These are phyloP conservation scores for Capronia epimyces DNA, from an alignment of 2,329 filamentous ascomycete species.

Conservation along the genomic window DNA sequence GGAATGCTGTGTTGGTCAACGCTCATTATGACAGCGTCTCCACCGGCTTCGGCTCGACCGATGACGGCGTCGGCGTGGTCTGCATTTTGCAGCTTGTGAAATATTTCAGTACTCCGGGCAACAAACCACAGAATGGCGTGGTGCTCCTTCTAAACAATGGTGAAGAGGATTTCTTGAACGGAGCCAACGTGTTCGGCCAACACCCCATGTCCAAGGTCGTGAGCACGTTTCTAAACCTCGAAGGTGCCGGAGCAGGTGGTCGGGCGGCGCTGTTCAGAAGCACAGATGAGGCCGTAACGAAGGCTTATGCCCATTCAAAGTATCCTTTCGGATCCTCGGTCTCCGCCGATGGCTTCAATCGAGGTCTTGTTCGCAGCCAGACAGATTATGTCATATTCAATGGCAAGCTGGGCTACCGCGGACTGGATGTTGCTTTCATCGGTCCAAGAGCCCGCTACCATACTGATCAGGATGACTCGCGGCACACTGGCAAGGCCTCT, in stretches of 20 bases:
- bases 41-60: slow-evolving; percentile 86
- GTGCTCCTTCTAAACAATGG: slow-evolving; percentile 89
- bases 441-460: slow-evolving; percentile 82
- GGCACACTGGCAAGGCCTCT: slow-evolving; percentile 60
- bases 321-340: slow-evolving; percentile 81
- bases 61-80: slow-evolving; percentile 88
- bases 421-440: slow-evolving; percentile 88
- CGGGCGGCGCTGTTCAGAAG: slow-evolving; percentile 80
- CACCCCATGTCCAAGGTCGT: slow-evolving; percentile 75
- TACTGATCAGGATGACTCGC: slow-evolving; percentile 78
- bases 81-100: slow-evolving; percentile 77
- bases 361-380: slow-evolving; percentile 71
- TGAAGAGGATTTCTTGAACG: slow-evolving; percentile 88
- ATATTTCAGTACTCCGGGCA: slow-evolving; percentile 69
- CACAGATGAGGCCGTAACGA: slow-evolving; percentile 79
- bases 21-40: slow-evolving; percentile 93
- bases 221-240: slow-evolving; percentile 87
- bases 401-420: slow-evolving; percentile 70
- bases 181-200: slow-evolving; percentile 76
- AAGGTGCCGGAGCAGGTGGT: slow-evolving; percentile 88
- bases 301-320: slow-evolving; percentile 64
- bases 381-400: slow-evolving; percentile 88
- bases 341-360: slow-evolving; percentile 75
- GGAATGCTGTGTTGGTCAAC: slow-evolving; percentile 82
- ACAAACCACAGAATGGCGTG: slow-evolving; percentile 72